Evolutionary conservation across 2,329 filamentous ascomycete species (phyloP).

Genomic region (Aureobasidium uvarum): DNA sequence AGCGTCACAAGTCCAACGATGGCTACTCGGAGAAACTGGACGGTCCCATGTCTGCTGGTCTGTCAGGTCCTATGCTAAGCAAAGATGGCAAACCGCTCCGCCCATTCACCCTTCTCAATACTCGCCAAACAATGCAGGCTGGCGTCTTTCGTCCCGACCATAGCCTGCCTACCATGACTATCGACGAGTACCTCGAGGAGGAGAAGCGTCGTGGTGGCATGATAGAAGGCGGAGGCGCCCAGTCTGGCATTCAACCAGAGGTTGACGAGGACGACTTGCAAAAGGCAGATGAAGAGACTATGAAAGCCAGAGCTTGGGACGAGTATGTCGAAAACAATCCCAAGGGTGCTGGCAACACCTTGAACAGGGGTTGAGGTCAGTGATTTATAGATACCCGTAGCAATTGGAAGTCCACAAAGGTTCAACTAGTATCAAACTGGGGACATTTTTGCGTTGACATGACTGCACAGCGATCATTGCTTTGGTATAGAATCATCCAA

Average conservation of each 20-base stretch:
- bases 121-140: constrained; percentile 69
- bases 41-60: constrained; percentile 45
- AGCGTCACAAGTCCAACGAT: constrained; percentile 44
- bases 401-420: not conserved
- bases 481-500: not conserved
- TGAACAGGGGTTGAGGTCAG: constrained; percentile 67
- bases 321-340: constrained; percentile 90
- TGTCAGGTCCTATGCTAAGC: constrained; percentile 71
- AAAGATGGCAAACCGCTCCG: constrained; percentile 79
- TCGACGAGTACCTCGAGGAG: constrained; percentile 96
- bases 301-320: constrained; percentile 94
- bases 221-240: constrained; percentile 83
- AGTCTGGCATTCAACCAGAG: constrained; percentile 65
- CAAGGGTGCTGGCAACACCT: constrained; percentile 76
- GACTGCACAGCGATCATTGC: not conserved
- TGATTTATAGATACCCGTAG: constrained; percentile 1
- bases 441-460: not conserved
- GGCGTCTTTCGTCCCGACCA: constrained; percentile 89
- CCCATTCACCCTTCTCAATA: constrained; percentile 83
- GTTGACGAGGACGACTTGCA: constrained; percentile 87
- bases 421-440: not conserved
- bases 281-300: constrained; percentile 83
- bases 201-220: constrained; percentile 81
- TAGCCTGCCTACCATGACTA: constrained; percentile 93
- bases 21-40: constrained; percentile 75